Evolutionary conservation across 1,284 basidiomycete genomes (phyloP), one percentile per base, ranked within the genome.

Genomic region (Takashimella tepidaria): DNA sequence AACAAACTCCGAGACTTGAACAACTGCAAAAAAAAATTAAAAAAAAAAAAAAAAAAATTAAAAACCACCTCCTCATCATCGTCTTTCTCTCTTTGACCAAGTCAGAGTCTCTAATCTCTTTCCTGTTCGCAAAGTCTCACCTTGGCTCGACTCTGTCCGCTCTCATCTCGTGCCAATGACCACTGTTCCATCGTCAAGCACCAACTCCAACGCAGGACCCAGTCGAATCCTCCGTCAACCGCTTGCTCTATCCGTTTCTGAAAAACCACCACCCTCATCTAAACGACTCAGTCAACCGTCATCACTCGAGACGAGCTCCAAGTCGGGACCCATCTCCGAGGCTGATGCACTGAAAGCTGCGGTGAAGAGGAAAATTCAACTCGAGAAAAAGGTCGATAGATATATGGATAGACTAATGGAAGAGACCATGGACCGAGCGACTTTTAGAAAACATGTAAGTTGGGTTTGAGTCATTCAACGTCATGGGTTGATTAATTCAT

Each of bases 351-450:
- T 54, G 16, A 44, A 50, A 10, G 22, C 46, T 13, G 51, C 54
- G 5, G 47, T 56, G 23, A 43, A 59, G 47, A 45, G 47, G 2
- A 47, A 49, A n/a, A 49, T 45, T 16, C 20, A 42, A 21, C 45
- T 53, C 16, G 51, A 55, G 40, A 40, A 53, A 8, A 50, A 53
- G 10, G 59, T 51, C 0, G 59, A 60, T 3, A 57, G 51, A 44
- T 60, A 55, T 52, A 54, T 54, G 46, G 59, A 60, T 43, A 50
- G 46, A 31, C 26, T 42, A 4, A 60, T 60, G 59, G 56, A 60
- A 49, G 56, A 57, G 51, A 49, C 53, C 8, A 22, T 60, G 24
- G 42, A 45, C n/a, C 41, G 46, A 12, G 41, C 11, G 21, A 43
- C 40, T 8, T 56, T 60, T 12, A 42, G 49, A 43, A 42, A 41